Evolutionary conservation across 345 rosid genomes (phyloP).

Genomic region (Pistacia atlantica): DNA sequence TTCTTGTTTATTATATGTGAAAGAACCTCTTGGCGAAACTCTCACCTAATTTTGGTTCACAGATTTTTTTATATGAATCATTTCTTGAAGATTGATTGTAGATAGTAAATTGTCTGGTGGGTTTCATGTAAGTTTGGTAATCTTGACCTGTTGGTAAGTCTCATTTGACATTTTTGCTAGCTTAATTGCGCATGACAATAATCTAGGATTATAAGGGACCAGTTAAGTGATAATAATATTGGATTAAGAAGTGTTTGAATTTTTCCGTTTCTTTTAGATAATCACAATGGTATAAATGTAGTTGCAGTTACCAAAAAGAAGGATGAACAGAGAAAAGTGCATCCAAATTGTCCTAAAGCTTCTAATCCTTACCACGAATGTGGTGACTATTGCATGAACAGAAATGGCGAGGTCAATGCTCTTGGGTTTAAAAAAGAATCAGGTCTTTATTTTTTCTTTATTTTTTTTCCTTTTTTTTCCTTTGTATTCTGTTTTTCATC

Average conservation of each 20-base stretch:
- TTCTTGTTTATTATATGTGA: background rate
- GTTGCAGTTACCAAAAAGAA: conserved; percentile 36
- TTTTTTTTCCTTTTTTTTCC: conserved; percentile 7
- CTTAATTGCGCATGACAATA: background rate
- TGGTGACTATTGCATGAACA: conserved; percentile 45
- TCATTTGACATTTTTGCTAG: background rate
- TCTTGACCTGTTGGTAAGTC: background rate
- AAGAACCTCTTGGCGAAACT: background rate
- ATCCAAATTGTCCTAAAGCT: conserved; percentile 46
- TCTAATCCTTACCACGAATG: conserved; percentile 65
- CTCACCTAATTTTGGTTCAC: background rate
- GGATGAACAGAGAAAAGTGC: conserved; percentile 41
- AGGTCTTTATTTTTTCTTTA: conserved; percentile 39
- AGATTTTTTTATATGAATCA: background rate
- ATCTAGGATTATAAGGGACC: background rate
- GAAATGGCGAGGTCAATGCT: conserved; percentile 28
- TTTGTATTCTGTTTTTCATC: conserved; percentile 9
- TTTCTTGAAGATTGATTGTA: background rate
- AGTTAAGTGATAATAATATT: background rate
- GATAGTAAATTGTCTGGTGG: background rate
- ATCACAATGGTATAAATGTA: conserved; percentile 35
- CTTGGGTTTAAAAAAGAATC: conserved; percentile 38
- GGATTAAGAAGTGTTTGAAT: background rate
- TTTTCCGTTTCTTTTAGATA: conserved; percentile 29
- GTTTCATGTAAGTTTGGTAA: background rate